These are phyloP conservation scores for Neofusicoccum ribis DNA, from an alignment of 2,329 filamentous ascomycete genomes.

Conservation along the genomic window DNA sequence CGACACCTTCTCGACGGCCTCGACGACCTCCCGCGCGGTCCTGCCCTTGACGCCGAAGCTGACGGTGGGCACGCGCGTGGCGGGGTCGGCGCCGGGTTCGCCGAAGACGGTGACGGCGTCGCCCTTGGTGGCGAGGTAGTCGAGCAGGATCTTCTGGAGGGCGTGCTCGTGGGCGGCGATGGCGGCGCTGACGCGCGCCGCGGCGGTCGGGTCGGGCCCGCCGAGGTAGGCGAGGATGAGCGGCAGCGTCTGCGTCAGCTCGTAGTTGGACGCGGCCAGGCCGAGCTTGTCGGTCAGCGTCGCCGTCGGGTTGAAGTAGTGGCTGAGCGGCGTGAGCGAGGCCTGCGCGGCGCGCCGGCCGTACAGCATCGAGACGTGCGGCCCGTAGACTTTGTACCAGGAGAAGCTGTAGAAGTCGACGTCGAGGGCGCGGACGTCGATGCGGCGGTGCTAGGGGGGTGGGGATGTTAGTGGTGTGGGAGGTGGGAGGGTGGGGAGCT, in stretches of 20 bases:
- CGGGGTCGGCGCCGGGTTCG: constrained; percentile 49
- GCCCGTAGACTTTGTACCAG: constrained; percentile 80
- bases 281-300: constrained; percentile 68
- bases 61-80: constrained; percentile 63
- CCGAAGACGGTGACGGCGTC: constrained; percentile 61
- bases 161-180: constrained; percentile 61
- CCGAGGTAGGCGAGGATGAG: constrained; percentile 63
- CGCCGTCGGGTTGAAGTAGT: constrained; percentile 65
- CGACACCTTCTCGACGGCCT: constrained; percentile 60
- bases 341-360: constrained; percentile 59
- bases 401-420: constrained; percentile 77
- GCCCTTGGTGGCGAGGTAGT: constrained; percentile 55
- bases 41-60: constrained; percentile 63
- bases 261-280: constrained; percentile 69
- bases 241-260: constrained; percentile 65
- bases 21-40: constrained; percentile 59
- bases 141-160: constrained; percentile 60
- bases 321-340: constrained; percentile 58
- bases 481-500: neutral
- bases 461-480: neutral
- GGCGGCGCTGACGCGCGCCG: constrained; percentile 46
- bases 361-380: constrained; percentile 72
- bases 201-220: constrained; percentile 32
- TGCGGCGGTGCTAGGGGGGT: constrained; percentile 54
- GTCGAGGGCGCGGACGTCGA: constrained; percentile 68